phyloP scores from a whole-genome alignment of 768 basidiomycete species.

The Candolleomyces efflorescens region DNA sequence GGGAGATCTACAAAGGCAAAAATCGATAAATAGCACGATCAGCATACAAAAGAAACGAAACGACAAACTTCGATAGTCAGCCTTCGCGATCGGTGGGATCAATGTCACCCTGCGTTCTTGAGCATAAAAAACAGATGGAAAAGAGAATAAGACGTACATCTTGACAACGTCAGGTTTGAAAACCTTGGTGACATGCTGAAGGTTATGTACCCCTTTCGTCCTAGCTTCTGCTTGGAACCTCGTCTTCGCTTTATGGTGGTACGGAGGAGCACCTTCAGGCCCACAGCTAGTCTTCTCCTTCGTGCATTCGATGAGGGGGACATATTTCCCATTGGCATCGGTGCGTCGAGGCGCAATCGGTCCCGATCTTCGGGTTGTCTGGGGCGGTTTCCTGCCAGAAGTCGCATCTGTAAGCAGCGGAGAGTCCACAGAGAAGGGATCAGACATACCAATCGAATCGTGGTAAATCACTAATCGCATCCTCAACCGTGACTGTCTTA shows the following conservation, averaged over 20 bases:
- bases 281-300: constrained; percentile 32
- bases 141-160: constrained; percentile 36
- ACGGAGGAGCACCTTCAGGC: constrained; percentile 25
- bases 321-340: constrained; percentile 14
- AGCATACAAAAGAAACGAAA: too few relatives aligned
- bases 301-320: constrained; percentile 36
- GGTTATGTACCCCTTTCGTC: constrained; percentile 31
- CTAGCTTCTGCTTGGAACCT: constrained; percentile 48
- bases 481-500: constrained; percentile 55
- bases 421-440: background rate
- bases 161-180: constrained; percentile 49
- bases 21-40: too few relatives aligned
- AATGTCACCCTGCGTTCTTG: background rate
- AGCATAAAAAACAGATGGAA: too few relatives aligned
- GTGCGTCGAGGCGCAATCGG: constrained; percentile 15
- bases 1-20: constrained; percentile 32
- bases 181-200: constrained; percentile 67
- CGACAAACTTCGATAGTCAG: too few relatives aligned
- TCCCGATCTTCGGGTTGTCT: constrained; percentile 7
- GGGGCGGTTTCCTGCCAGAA: background rate
- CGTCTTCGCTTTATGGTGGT: constrained; percentile 32
- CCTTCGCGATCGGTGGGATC: background rate
- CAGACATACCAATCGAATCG: constrained; percentile 64
- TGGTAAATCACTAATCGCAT: constrained; percentile 72
- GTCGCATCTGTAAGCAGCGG: background rate